Percentiles rank a stretch among this genome's conserved stretches.
Evolutionary conservation across 2,329 filamentous ascomycete species (phyloP).

Genomic region (Sporothrix protearum): DNA sequence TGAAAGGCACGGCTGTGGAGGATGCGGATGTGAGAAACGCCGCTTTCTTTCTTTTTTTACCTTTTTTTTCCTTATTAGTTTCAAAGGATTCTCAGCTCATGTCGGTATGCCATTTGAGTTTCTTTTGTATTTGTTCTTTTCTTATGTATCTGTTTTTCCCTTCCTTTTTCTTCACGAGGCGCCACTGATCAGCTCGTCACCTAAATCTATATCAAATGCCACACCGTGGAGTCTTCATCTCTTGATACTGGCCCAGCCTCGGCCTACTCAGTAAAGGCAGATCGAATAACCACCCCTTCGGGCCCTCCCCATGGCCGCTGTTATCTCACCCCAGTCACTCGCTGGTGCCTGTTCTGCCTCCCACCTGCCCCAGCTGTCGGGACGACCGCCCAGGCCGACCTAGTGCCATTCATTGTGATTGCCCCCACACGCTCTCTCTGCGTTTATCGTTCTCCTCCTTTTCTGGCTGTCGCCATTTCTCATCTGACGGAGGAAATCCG

Average conservation of each 20-base stretch:
- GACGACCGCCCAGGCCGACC: background rate
- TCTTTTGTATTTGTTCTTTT: background rate
- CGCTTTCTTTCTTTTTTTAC: background rate
- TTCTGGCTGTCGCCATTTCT: background rate
- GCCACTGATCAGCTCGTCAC: background rate
- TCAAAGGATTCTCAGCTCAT: too few species aligned
- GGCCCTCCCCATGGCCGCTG: background rate
- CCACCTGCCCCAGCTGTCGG: background rate
- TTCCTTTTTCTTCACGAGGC: background rate
- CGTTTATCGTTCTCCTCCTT: slow-evolving; percentile 4
- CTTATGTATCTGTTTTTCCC: background rate
- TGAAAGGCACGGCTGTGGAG: background rate
- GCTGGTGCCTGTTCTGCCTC: background rate
- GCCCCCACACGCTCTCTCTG: background rate
- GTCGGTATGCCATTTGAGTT: too few species aligned
- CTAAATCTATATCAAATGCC: background rate
- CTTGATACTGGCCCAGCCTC: background rate
- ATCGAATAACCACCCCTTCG: background rate
- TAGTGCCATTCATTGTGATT: background rate
- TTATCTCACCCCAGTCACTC: background rate
- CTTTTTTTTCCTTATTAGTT: too few species aligned
- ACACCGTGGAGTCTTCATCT: background rate
- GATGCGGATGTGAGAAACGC: background rate
- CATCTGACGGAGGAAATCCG: slow-evolving; percentile 2
- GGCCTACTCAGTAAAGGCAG: background rate